Base-by-base conservation (phyloP, 768 basidiomycete genomes). In the Astraeus odoratus region DNA sequence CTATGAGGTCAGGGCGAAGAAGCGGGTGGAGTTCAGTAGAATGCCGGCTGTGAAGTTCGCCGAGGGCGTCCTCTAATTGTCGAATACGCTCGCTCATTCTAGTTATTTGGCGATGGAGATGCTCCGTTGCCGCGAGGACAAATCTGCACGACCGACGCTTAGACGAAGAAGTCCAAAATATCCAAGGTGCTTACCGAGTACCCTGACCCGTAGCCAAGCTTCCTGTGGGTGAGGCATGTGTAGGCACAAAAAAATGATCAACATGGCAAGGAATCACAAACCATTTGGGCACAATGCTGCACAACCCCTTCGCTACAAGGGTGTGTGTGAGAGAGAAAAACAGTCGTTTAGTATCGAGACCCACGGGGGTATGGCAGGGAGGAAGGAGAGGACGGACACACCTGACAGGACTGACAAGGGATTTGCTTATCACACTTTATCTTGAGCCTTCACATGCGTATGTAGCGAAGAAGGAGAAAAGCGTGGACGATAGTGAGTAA, bases 381-480 rank as follows among this genome's bases (percentile, higher is more conserved):
- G 22, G 27, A 35, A 19, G 19, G 19, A 39, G 15, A 18, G 29
- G 18, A 42, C 13, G 23, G 26, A 48, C 68, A 33, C 57, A 80
- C 82, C 69, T 78, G 77, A 59, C 84, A 86, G 1, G 83, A 83
- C 58, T 84, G 81, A 58, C 84, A 86, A 8, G 85, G 85, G 43
- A 86, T 81, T 51, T 82, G 75, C 69, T 86, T 86, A 75, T 86
- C 82, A 68, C 84, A 87, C 58, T 84, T 85, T 61, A 87, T 85
- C 72, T 86, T 81, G 54, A 87, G 70, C 54, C 84, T 75, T 3
- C 25, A 34, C 30, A 23, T 7, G 22, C 22, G 22, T 16, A 15
- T 23, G 24, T 25, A 15, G 13, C 12, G 23, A 12, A 23, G 13
- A 36, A n/a, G 42, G 29, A 29, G 40, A 40, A 25, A 22, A 19